Evolutionary conservation across 805 yeast genomes (phyloP).

Genomic region (Barnettozyma sp.): DNA sequence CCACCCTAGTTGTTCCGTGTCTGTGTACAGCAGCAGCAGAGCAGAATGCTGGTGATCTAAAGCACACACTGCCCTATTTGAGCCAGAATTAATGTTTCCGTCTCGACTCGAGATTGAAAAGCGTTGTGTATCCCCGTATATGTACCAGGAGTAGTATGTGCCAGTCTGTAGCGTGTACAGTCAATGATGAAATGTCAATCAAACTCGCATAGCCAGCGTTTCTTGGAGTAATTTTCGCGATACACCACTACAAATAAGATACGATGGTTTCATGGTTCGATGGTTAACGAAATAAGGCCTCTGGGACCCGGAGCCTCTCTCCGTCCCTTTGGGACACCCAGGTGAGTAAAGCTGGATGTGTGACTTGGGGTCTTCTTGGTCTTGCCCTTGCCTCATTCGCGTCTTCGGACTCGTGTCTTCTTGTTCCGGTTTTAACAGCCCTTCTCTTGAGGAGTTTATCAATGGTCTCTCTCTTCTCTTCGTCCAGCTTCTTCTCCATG

Average conservation of each 20-base stretch:
- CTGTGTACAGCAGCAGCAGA: no score
- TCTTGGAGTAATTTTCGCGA: no score
- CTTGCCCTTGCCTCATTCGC: constrained; percentile 17
- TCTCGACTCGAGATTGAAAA: no score
- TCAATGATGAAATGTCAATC: no score
- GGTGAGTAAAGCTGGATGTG: constrained; percentile 21
- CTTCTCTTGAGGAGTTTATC: constrained; percentile 80
- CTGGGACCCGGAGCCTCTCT: constrained; percentile 18
- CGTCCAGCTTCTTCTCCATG: constrained; percentile 76
- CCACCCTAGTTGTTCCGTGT: background rate
- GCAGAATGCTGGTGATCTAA: background rate
- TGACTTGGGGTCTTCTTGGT: constrained; percentile 20
- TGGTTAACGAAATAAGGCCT: constrained; percentile 8
- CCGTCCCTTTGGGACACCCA: constrained; percentile 18
- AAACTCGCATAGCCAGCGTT: no score
- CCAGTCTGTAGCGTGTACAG: no score
- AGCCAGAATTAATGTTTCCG: no score
- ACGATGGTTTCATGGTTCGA: no score
- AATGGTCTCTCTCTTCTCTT: constrained; percentile 87
- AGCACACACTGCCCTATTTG: no score
- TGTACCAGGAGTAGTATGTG: no score
- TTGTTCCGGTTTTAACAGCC: constrained; percentile 48
- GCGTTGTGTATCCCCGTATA: no score
- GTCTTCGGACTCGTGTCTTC: constrained; percentile 18
- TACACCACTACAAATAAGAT: no score